A percentile compares a stretch with the other conserved stretches of the same genome.
Evolutionary conservation across 1,139 yeast species (phyloP).

Genomic region (Blastobotrys proliferans): DNA sequence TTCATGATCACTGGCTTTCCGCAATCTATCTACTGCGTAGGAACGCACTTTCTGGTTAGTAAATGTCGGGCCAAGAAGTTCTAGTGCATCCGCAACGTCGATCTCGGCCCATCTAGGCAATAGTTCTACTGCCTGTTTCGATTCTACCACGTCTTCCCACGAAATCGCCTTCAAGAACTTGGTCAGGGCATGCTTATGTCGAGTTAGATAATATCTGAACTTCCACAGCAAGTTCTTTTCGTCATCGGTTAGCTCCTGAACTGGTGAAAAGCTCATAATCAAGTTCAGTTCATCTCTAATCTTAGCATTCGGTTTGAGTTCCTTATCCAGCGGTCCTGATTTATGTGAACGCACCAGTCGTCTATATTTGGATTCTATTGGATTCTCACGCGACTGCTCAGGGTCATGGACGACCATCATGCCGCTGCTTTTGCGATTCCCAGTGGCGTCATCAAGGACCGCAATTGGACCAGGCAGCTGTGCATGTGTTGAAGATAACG

Average conservation of each 20-base stretch:
- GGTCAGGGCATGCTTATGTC: constrained; percentile 70
- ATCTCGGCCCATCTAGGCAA: constrained; percentile 65
- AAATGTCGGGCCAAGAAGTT: constrained; percentile 73
- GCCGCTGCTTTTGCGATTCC: constrained; percentile 22
- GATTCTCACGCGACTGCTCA: constrained; percentile 63
- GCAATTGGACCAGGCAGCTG: constrained; percentile 31
- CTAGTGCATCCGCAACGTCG: constrained; percentile 90
- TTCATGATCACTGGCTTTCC: constrained; percentile 75
- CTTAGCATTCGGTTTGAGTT: constrained; percentile 83
- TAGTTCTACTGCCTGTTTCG: constrained; percentile 66
- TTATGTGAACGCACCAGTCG: constrained; percentile 79
- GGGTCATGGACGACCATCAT: constrained; percentile 58
- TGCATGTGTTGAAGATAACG: constrained; percentile 23
- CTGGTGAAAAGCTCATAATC: constrained; percentile 76
- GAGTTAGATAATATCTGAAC: constrained; percentile 78
- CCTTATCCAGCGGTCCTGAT: constrained; percentile 72
- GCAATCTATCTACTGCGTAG: constrained; percentile 82
- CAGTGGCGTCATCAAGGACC: background rate
- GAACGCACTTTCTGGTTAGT: constrained; percentile 56
- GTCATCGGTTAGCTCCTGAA: constrained; percentile 70
- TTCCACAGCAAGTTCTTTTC: constrained; percentile 92
- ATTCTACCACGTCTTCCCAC: constrained; percentile 82
- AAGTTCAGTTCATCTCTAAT: constrained; percentile 66
- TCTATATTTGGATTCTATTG: constrained; percentile 83
- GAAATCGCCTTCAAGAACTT: constrained; percentile 84